Conservation (phyloP, 139 green algal species). For the Dunaliella primolecta region DNA sequence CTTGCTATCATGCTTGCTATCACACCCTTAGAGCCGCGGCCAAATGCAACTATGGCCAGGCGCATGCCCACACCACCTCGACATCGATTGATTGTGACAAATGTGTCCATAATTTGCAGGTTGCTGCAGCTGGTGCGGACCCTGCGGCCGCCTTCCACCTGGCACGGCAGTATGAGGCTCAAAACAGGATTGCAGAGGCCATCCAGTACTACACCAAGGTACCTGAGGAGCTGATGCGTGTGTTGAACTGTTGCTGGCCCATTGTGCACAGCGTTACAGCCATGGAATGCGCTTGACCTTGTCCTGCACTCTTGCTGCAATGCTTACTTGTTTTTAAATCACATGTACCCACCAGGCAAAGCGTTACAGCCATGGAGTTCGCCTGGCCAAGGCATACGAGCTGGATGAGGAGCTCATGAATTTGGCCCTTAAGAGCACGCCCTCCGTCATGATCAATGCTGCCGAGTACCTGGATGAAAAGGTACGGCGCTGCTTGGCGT, state of each 20-base stretch:
- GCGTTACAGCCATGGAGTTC: slow-evolving; percentile 52
- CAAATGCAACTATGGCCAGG: too few species aligned
- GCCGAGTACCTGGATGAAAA: slow-evolving; percentile 54
- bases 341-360: too few species aligned
- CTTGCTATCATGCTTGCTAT: too few species aligned
- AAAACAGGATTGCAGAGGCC: slow-evolving; percentile 46
- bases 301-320: too few species aligned
- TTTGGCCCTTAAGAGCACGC: slow-evolving; percentile 48
- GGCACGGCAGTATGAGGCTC: slow-evolving; percentile 68
- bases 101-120: too few species aligned
- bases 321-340: too few species aligned
- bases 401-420: slow-evolving; percentile 43
- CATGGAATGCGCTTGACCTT: too few species aligned
- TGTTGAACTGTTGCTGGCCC: neutral
- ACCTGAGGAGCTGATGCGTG: too few species aligned
- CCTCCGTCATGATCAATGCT: slow-evolving; percentile 57
- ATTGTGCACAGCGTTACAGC: neutral
- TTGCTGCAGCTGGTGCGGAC: slow-evolving; percentile 26
- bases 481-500: slow-evolving; percentile 11
- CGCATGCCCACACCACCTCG: too few species aligned
- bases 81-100: too few species aligned
- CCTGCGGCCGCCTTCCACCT: slow-evolving; percentile 73
- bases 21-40: too few species aligned
- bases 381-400: slow-evolving; percentile 51
- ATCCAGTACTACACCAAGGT: slow-evolving; percentile 51